Evolutionary conservation across 176 grass and related monocot species (phyloP).

Genomic region (Saccharum officinarum): DNA sequence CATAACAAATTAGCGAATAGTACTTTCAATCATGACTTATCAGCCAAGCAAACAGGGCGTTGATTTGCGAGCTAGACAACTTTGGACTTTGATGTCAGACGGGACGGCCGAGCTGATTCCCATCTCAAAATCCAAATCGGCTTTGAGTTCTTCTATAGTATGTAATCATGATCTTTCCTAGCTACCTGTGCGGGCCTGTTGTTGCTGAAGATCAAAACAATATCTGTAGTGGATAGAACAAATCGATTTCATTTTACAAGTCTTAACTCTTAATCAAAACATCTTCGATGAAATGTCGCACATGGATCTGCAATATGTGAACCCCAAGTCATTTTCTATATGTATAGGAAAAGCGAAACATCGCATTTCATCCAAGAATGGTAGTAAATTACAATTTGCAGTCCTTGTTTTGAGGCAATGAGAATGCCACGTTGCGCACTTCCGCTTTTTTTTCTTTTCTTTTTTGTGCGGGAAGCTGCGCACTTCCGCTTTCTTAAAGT

Average conservation of each 20-base stretch:
- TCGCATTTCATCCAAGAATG: too few relatives aligned
- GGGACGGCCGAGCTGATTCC: neutral
- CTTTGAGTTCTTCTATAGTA: neutral
- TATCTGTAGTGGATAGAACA: too few relatives aligned
- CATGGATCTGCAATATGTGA: neutral
- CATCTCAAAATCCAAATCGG: neutral
- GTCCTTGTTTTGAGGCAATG: neutral
- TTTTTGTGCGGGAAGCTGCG: too few relatives aligned
- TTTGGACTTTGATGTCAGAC: neutral
- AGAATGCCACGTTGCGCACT: neutral
- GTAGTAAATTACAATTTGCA: too few relatives aligned
- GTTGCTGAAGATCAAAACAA: neutral
- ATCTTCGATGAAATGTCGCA: neutral
- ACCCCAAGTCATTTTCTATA: neutral
- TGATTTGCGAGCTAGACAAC: neutral
- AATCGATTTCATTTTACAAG: too few relatives aligned
- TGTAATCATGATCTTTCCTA: neutral
- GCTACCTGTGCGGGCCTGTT: neutral
- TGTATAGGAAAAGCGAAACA: neutral
- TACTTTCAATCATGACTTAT: too few relatives aligned
- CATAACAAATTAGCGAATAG: too few relatives aligned
- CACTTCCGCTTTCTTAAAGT: neutral
- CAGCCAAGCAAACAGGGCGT: too few relatives aligned
- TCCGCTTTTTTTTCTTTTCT: neutral
- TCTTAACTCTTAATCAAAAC: too few relatives aligned